These are phyloP conservation scores for Helichrysum umbraculigerum DNA, from an alignment of 129 eudicot species.

Conservation along the genomic window DNA sequence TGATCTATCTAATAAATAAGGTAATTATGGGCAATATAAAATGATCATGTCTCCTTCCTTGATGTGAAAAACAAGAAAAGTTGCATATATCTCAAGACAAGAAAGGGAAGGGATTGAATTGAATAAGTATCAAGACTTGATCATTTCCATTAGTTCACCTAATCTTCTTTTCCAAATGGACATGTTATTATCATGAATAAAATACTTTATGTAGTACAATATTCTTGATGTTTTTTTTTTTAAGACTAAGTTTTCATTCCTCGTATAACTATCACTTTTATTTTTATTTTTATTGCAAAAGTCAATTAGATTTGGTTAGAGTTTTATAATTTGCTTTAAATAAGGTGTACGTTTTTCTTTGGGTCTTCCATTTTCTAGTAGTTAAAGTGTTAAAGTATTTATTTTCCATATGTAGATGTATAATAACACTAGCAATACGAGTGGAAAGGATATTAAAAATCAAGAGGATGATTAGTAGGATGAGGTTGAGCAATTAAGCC, in stretches of 20 bases:
- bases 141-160: background rate
- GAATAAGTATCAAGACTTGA: background rate
- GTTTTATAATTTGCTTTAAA: background rate
- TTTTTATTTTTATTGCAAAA: background rate
- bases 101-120: background rate
- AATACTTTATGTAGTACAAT: background rate
- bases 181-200: background rate
- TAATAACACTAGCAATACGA: too few relatives aligned
- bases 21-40: background rate
- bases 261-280: background rate
- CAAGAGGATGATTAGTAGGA: too few relatives aligned
- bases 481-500: too few relatives aligned
- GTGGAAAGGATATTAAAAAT: too few relatives aligned
- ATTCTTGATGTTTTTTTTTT: background rate
- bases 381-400: too few relatives aligned
- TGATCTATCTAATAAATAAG: conserved; percentile 1
- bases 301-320: background rate
- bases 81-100: background rate
- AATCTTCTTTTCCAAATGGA: background rate
- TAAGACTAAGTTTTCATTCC: background rate
- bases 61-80: conserved; percentile 5
- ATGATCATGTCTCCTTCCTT: background rate
- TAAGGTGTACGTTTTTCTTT: background rate
- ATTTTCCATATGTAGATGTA: too few relatives aligned
- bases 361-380: background rate